Evolutionary conservation across 2,329 filamentous ascomycete genomes (phyloP).

Genomic region (Monilinia aucupariae): DNA sequence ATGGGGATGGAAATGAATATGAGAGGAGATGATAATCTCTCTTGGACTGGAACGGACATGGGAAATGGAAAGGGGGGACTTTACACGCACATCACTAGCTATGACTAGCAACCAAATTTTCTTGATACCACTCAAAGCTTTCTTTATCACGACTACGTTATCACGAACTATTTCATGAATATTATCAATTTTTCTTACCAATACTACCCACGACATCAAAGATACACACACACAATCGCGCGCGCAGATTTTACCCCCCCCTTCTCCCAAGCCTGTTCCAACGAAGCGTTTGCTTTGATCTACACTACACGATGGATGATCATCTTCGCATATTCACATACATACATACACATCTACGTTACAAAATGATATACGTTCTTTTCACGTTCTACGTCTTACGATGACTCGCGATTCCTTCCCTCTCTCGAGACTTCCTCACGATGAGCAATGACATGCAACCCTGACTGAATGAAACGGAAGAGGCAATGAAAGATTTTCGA

Average conservation of each 20-base stretch:
- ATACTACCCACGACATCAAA: background rate
- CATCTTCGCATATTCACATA: conserved; percentile 8
- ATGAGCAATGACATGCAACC: conserved; percentile 17
- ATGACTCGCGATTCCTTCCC: background rate
- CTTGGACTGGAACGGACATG: conserved; percentile 14
- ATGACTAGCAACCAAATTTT: conserved; percentile 17
- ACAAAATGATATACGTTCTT: too few species aligned
- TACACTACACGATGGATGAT: conserved; percentile 15
- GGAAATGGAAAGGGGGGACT: conserved; percentile 4
- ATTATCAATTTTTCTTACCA: conserved; percentile 10
- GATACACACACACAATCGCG: conserved; percentile 2
- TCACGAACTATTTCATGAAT: conserved; percentile 18
- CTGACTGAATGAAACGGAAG: conserved; percentile 14
- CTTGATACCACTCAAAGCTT: conserved; percentile 9
- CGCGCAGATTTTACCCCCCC: background rate
- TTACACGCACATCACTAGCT: conserved; percentile 13
- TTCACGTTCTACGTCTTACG: conserved; percentile 10
- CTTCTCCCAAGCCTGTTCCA: conserved; percentile 16
- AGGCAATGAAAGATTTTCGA: background rate
- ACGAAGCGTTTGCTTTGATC: conserved; percentile 12
- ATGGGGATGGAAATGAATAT: conserved; percentile 2
- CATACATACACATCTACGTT: conserved; percentile 4
- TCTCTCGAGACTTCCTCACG: background rate
- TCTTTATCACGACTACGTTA: conserved; percentile 15
- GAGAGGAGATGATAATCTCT: conserved; percentile 11